Evolutionary conservation across 2,329 filamentous ascomycete species (phyloP).

Genomic region (Phaeoacremonium minimum): DNA sequence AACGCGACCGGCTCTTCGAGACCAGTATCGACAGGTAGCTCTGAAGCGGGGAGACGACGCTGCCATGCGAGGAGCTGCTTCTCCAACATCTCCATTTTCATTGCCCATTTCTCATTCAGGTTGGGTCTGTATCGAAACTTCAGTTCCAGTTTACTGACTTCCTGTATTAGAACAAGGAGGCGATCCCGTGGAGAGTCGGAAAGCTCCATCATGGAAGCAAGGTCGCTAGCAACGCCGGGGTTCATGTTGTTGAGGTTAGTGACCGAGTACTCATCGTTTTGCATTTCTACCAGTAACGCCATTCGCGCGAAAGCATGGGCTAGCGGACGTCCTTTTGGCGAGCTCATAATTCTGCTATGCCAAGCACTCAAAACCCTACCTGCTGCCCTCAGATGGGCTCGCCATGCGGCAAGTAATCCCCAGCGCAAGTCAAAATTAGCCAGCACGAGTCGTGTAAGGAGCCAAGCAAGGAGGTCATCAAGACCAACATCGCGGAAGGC

Average conservation of each 20-base stretch:
- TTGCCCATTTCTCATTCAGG: neutral
- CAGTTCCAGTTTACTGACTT: neutral
- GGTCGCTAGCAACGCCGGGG: conserved; percentile 2
- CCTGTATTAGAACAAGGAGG: conserved; percentile 1
- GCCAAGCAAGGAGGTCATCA: conserved; percentile 1
- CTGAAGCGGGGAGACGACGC: conserved; percentile 1
- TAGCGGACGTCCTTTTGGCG: conserved; percentile 7
- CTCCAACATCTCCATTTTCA: neutral
- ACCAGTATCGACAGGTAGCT: conserved; percentile 3
- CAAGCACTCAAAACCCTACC: conserved; percentile 6
- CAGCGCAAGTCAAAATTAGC: conserved; percentile 12
- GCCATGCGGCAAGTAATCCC: conserved; percentile 8
- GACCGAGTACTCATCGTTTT: conserved; percentile 10
- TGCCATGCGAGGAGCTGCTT: conserved; percentile 1
- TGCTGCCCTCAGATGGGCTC: conserved; percentile 10
- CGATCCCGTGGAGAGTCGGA: conserved; percentile 2
- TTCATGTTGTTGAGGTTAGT: conserved; percentile 8
- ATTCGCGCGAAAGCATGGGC: conserved; percentile 10
- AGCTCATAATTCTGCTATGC: conserved; percentile 5
- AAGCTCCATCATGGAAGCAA: conserved; percentile 1
- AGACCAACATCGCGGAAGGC: neutral
- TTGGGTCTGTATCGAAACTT: neutral
- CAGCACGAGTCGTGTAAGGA: conserved; percentile 4
- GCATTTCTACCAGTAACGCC: conserved; percentile 10
- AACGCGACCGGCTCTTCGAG: conserved; percentile 14